Conservation (phyloP, 495 filamentous ascomycete genomes). For the Hyaloscypha finlandica region DNA sequence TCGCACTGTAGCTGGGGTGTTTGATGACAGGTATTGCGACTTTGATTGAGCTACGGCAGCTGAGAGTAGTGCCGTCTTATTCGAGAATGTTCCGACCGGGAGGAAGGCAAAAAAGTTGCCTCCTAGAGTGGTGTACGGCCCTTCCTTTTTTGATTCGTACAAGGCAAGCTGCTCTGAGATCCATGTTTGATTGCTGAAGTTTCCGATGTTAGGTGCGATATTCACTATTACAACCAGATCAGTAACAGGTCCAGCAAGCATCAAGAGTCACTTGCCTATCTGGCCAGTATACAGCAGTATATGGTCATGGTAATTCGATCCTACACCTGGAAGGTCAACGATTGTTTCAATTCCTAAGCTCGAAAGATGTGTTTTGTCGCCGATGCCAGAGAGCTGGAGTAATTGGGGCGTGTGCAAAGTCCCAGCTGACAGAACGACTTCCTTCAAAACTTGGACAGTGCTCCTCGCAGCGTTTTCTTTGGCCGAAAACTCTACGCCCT, state of each 20-base stretch:
- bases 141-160: slow-evolving; percentile 37
- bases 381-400: slow-evolving; percentile 64
- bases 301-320: slow-evolving; percentile 66
- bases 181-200: slow-evolving; percentile 45
- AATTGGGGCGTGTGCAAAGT: slow-evolving; percentile 62
- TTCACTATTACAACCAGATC: slow-evolving; percentile 27
- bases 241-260: background rate
- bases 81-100: slow-evolving; percentile 6
- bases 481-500: slow-evolving; percentile 61
- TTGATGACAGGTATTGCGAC: slow-evolving; percentile 2
- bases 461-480: slow-evolving; percentile 34
- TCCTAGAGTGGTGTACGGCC: slow-evolving; percentile 31
- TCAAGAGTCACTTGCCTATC: slow-evolving; percentile 28
- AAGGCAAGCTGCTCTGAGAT: slow-evolving; percentile 42
- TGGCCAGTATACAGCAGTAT: slow-evolving; percentile 48
- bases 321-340: slow-evolving; percentile 59
- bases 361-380: slow-evolving; percentile 49
- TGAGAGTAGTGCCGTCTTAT: background rate
- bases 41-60: background rate
- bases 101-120: slow-evolving; percentile 19
- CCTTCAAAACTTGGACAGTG: slow-evolving; percentile 25
- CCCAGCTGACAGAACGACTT: slow-evolving; percentile 65
- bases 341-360: slow-evolving; percentile 51
- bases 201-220: slow-evolving; percentile 33
- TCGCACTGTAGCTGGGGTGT: slow-evolving; percentile 1